These are phyloP conservation scores for Phytophthora multivora DNA, from an alignment of 352 stramenopile genomes.

Conservation along the genomic window DNA sequence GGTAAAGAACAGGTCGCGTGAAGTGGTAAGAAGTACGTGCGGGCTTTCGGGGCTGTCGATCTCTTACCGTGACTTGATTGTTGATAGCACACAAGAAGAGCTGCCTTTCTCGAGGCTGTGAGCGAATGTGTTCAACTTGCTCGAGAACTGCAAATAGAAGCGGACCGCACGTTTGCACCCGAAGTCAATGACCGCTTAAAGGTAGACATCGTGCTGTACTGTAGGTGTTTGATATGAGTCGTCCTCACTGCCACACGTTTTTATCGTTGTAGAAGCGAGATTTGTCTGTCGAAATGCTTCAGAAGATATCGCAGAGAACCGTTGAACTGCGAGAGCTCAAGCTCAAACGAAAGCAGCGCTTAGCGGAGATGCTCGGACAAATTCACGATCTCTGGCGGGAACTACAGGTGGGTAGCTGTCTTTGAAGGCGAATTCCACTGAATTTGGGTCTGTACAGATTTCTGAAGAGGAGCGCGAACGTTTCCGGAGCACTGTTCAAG, in stretches of 20 bases:
- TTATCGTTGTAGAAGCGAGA: slow-evolving; percentile 22
- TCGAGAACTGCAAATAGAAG: slow-evolving; percentile 29
- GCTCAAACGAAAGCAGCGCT: slow-evolving; percentile 21
- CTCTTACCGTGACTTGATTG: not conserved
- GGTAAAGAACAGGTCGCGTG: slow-evolving; percentile 19
- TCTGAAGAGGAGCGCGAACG: slow-evolving; percentile 31
- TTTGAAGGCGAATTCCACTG: too few species aligned
- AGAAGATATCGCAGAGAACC: slow-evolving; percentile 41
- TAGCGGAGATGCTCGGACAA: slow-evolving; percentile 37
- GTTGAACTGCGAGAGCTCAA: slow-evolving; percentile 41
- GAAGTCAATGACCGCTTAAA: slow-evolving; percentile 35
- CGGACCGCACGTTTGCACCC: slow-evolving; percentile 18
- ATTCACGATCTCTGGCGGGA: slow-evolving; percentile 42
- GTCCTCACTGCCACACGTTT: too few species aligned
- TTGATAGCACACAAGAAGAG: slow-evolving; percentile 26
- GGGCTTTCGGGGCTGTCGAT: not conserved
- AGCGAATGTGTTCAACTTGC: slow-evolving; percentile 32
- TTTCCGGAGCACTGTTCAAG: slow-evolving; percentile 31
- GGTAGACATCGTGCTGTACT: not conserved
- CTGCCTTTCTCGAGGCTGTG: slow-evolving; percentile 31
- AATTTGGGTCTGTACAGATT: slow-evolving; percentile 19
- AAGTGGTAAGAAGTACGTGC: slow-evolving; percentile 26
- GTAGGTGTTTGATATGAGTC: too few species aligned
- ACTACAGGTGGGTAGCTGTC: slow-evolving; percentile 20
- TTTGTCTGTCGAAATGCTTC: slow-evolving; percentile 35